phyloP scores from a whole-genome alignment of 2,329 filamentous ascomycete genomes.

The Nemania diffusa region DNA sequence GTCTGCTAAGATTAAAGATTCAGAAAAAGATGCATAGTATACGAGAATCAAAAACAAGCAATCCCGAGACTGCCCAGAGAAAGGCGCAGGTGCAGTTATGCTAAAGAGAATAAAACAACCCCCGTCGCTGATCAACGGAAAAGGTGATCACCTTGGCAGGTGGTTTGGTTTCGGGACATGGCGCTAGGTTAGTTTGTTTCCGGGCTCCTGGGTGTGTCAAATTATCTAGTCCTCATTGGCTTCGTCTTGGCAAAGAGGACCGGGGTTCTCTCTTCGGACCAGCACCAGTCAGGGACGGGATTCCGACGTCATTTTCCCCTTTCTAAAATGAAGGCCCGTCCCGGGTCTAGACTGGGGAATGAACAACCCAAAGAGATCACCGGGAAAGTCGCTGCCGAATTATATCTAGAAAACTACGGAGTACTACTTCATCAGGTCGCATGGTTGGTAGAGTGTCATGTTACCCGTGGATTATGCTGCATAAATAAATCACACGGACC shows the following conservation, averaged over 20 bases:
- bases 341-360: background rate
- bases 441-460: too few species aligned
- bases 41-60: too few species aligned
- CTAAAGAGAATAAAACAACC: background rate
- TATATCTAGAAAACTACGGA: too few species aligned
- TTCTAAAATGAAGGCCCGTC: too few species aligned
- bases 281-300: background rate
- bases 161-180: background rate
- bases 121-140: background rate
- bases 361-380: background rate
- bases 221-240: background rate
- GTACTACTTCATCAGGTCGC: too few species aligned
- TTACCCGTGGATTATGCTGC: too few species aligned
- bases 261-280: background rate
- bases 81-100: background rate
- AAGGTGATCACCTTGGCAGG: background rate
- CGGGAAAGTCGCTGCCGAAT: too few species aligned
- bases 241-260: background rate
- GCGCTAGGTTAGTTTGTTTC: background rate
- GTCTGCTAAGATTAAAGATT: background rate
- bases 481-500: too few species aligned
- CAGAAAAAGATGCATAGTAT: background rate
- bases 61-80: background rate
- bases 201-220: too few species aligned
- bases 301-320: background rate